Conservation (phyloP, 2,329 filamentous ascomycete species). For the Stemphylium vesicarium region DNA sequence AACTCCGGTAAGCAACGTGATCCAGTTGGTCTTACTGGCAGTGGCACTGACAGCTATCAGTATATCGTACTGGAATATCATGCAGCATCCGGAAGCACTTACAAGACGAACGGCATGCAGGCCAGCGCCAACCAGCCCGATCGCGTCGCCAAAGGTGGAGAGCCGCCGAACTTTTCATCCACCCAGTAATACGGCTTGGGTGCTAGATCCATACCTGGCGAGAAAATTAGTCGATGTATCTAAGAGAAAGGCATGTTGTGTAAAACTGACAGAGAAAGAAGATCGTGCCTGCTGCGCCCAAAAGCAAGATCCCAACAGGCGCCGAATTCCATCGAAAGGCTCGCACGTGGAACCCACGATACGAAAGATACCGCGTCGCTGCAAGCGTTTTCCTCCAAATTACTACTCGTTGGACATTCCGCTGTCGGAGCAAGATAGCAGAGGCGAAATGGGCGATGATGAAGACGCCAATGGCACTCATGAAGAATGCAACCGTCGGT, state of each 20-base stretch:
- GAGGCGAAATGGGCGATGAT: conserved; percentile 49
- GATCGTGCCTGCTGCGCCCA: conserved; percentile 28
- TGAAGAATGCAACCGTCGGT: conserved; percentile 61
- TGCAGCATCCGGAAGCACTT: neutral
- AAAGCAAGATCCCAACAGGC: conserved; percentile 32
- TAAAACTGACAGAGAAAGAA: conserved; percentile 35
- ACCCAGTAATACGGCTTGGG: conserved; percentile 33
- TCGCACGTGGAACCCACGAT: conserved; percentile 34
- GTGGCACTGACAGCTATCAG: conserved; percentile 45
- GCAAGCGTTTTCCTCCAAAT: conserved; percentile 25
- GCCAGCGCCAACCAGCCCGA: conserved; percentile 40
- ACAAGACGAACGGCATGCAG: conserved; percentile 34
- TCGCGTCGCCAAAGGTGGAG: conserved; percentile 39
- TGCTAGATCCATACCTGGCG: conserved; percentile 25
- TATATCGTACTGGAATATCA: neutral
- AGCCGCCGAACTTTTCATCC: conserved; percentile 25
- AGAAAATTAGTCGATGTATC: neutral
- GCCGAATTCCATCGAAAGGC: conserved; percentile 36
- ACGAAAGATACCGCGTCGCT: conserved; percentile 33
- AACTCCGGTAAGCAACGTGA: conserved; percentile 61
- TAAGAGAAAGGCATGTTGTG: no score
- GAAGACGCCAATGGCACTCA: conserved; percentile 58
- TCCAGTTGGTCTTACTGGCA: conserved; percentile 62
- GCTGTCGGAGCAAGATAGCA: conserved; percentile 33
- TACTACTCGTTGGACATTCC: conserved; percentile 4